phyloP scores from a whole-genome alignment of 1,284 basidiomycete species.

The Retiboletus fuscus region DNA sequence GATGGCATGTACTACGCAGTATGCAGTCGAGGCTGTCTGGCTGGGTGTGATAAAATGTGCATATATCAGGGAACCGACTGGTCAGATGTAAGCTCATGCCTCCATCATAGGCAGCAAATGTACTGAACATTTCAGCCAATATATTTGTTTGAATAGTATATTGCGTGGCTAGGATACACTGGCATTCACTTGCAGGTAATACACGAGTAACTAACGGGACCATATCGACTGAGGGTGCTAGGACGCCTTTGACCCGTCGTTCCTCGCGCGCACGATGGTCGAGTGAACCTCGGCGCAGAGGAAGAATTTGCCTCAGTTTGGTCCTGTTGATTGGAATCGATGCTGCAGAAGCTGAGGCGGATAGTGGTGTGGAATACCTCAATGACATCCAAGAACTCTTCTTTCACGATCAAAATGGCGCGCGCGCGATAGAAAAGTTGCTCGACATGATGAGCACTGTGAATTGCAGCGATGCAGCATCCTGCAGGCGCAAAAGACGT shows the following conservation, averaged over 20 bases:
- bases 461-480: slow-evolving; percentile 58
- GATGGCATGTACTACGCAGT: too few species aligned
- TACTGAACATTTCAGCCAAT: too few species aligned
- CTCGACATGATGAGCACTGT: slow-evolving; percentile 56
- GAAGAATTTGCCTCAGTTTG: slow-evolving; percentile 60
- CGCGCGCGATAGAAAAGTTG: slow-evolving; percentile 46
- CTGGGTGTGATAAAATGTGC: too few species aligned
- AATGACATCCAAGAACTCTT: slow-evolving; percentile 62
- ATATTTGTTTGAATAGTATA: too few species aligned
- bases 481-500: slow-evolving; percentile 69
- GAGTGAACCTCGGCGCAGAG: slow-evolving; percentile 52
- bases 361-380: slow-evolving; percentile 57
- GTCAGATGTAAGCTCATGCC: too few species aligned
- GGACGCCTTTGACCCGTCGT: slow-evolving; percentile 64
- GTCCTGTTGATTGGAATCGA: slow-evolving; percentile 54
- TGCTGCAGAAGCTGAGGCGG: slow-evolving; percentile 58
- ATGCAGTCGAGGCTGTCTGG: too few species aligned
- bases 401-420: slow-evolving; percentile 60
- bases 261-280: slow-evolving; percentile 60
- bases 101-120: too few species aligned
- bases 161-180: too few species aligned
- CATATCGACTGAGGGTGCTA: slow-evolving; percentile 54
- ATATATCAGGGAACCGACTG: too few species aligned
- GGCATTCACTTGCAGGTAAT: too few species aligned
- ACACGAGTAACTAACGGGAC: too few species aligned